Base-by-base conservation (phyloP, 345 rosid species). In the Hypericum androsaemum region DNA sequence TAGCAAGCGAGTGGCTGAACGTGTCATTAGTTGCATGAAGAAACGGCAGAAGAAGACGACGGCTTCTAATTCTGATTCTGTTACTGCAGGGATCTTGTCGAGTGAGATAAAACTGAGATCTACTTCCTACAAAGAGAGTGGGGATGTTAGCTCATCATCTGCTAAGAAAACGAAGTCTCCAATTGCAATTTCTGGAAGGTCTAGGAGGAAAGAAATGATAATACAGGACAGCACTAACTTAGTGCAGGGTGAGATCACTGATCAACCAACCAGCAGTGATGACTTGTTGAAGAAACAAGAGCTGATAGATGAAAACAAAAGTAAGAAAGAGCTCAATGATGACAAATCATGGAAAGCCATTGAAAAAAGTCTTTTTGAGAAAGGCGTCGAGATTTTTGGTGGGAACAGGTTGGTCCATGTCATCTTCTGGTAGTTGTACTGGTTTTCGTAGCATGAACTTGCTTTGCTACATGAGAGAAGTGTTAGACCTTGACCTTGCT, bases 331-430 rank as follows among this genome's bases (percentile, higher is more conserved):
- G 61, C 22, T 53, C 47, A 58, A 64, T 66, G 82, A 65, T 69
- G 73, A 66, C 40, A 77, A 66, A 59, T 77, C 83, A 17, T 92
- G 97, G 97, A 83, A 83, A 72, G 70, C 86, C 55, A 66, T 88
- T 57, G 98, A 92, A 64, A 83, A 83, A 76, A 71, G 88, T 71
- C 88, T 92, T 50, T 83, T 78, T 60, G 88, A 83, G 64, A 94
- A 94, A 74, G 97, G 97, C 53, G 67, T 88, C 41, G 89, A 94
- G 76, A 88, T 94, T 62, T 94, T 86, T 76, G 99, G 97, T 51
- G 74, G 83, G 76, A 86, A 88, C 70, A 81, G 95, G 99, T 94
- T 37, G 47, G 87, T 72, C 12, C 8, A 58, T 13, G n/a, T 40
- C 8, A 7, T 1, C 10, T 35, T 49, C 37, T 32, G 12, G 8